Conservation (phyloP, 2,329 filamentous ascomycete genomes). For the Ceratocystis alfenasii region DNA sequence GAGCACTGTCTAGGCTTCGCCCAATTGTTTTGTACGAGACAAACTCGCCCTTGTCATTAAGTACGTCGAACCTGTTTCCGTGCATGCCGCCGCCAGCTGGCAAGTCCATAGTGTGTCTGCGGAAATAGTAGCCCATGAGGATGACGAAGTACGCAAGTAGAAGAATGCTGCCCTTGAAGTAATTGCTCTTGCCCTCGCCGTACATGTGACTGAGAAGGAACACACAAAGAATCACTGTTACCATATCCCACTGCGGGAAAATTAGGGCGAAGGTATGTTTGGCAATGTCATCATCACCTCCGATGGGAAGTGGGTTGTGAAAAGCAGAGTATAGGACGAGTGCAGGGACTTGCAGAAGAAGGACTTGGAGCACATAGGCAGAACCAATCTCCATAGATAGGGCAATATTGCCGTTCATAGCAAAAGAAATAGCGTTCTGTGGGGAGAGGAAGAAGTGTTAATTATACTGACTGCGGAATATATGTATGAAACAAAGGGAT, state of each 20-base stretch:
- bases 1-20: conserved; percentile 32
- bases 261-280: conserved; percentile 71
- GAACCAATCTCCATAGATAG: conserved; percentile 98
- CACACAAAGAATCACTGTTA: conserved; percentile 89
- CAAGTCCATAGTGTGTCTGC: conserved; percentile 37
- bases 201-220: conserved; percentile 97
- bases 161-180: conserved; percentile 96
- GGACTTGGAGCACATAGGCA: conserved; percentile 91
- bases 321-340: conserved; percentile 83
- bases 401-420: conserved; percentile 98
- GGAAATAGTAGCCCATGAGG: conserved; percentile 81
- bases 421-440: conserved; percentile 94
- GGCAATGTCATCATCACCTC: conserved; percentile 32
- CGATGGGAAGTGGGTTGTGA: conserved; percentile 38
- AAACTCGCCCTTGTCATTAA: conserved; percentile 40
- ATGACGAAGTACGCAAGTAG: conserved; percentile 89
- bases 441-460: conserved; percentile 12
- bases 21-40: conserved; percentile 44
- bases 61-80: conserved; percentile 41
- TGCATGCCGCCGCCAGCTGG: conserved; percentile 28
- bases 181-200: conserved; percentile 97
- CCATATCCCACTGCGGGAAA: conserved; percentile 98
- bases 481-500: conserved; percentile 19
- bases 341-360: conserved; percentile 83
- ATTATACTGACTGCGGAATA: conserved; percentile 19